phyloP scores from a whole-genome alignment of 768 basidiomycete genomes.

The Leccinum rimulosum region DNA sequence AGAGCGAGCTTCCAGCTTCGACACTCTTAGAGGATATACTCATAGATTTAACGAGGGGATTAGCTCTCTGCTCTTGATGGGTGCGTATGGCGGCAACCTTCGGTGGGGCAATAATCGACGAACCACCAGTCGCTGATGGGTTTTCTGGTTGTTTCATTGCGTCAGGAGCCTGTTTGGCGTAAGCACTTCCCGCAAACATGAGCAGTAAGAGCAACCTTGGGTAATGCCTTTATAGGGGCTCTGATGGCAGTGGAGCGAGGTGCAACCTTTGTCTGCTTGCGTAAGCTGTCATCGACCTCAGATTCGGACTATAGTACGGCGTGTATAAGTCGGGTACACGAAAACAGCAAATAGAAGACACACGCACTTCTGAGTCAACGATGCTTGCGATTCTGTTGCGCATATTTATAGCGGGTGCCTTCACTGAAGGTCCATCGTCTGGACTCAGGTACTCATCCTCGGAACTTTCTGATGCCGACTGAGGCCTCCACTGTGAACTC shows the following conservation, averaged over 20 bases:
- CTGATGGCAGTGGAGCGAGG: constrained; percentile 2
- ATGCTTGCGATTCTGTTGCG: constrained; percentile 3
- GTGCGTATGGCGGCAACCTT: constrained; percentile 21
- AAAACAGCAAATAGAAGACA: neutral
- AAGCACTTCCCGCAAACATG: neutral
- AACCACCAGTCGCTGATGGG: neutral
- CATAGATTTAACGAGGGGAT: constrained; percentile 35
- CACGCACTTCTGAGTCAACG: constrained; percentile 16
- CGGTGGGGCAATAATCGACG: constrained; percentile 9
- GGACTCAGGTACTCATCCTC: constrained; percentile 11
- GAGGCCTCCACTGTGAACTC: constrained; percentile 16
- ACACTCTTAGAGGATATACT: constrained; percentile 21
- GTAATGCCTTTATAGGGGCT: neutral
- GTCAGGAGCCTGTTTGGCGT: constrained; percentile 1
- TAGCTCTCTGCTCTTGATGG: constrained; percentile 29
- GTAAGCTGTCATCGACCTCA: constrained; percentile 6
- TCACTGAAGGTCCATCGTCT: constrained; percentile 1
- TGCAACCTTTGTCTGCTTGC: neutral
- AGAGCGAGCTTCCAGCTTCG: constrained; percentile 37
- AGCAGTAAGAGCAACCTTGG: constrained; percentile 13
- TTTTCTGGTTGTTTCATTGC: constrained; percentile 12
- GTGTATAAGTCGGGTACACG: neutral
- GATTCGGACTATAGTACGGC: constrained; percentile 20
- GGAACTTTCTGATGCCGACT: constrained; percentile 13
- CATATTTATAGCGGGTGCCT: constrained; percentile 1